These are phyloP conservation scores for Mycosphaerella sp. DNA, from an alignment of 2,329 filamentous ascomycete genomes.

Conservation along the genomic window DNA sequence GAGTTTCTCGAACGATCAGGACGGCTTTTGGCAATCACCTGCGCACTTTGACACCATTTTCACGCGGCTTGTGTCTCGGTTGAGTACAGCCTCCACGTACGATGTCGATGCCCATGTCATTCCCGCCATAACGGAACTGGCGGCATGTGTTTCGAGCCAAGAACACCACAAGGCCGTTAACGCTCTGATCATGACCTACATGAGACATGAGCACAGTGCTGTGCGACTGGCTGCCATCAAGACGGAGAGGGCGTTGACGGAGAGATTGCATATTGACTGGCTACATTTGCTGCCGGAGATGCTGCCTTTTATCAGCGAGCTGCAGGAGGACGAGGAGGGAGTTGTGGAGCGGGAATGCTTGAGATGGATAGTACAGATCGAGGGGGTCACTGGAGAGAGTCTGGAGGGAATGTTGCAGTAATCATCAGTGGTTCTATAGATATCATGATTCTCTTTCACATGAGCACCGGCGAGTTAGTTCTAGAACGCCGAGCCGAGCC, in stretches of 20 bases:
- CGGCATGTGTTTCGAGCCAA: constrained; percentile 71
- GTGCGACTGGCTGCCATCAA: constrained; percentile 77
- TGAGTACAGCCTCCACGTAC: constrained; percentile 42
- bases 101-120: constrained; percentile 49
- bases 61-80: constrained; percentile 61
- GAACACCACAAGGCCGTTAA: constrained; percentile 92
- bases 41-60: constrained; percentile 73
- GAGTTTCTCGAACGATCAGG: constrained; percentile 82
- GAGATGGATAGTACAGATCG: constrained; percentile 84
- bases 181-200: constrained; percentile 64
- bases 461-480: too few relatives aligned
- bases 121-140: constrained; percentile 72
- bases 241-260: constrained; percentile 64
- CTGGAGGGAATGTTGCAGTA: constrained; percentile 73
- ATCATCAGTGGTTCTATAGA: neutral
- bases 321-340: constrained; percentile 96
- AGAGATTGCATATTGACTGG: constrained; percentile 87
- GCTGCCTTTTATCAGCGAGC: constrained; percentile 89
- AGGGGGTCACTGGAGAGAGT: constrained; percentile 81
- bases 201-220: constrained; percentile 64
- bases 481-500: too few relatives aligned
- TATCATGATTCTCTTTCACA: too few relatives aligned
- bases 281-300: constrained; percentile 86
- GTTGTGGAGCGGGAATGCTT: constrained; percentile 83
- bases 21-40: constrained; percentile 91